Percentiles rank a stretch among this genome's conserved stretches.
phyloP scores from a whole-genome alignment of 2,329 filamentous ascomycete genomes.

The Claviceps sp. region DNA sequence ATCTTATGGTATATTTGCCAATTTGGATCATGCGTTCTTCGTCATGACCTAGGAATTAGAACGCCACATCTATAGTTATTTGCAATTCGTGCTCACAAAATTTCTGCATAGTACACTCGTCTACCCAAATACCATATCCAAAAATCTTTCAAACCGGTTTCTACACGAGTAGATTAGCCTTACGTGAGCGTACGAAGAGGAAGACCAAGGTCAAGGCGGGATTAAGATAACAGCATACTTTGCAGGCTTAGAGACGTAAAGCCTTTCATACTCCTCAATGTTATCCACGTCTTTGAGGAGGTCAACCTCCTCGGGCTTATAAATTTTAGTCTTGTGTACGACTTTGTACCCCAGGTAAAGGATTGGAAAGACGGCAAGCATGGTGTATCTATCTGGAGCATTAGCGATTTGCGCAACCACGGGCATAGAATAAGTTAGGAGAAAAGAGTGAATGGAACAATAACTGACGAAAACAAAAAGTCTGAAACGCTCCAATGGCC shows the following conservation, averaged over 20 bases:
- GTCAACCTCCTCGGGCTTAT: constrained; percentile 46
- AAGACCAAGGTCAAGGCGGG: too few relatives aligned
- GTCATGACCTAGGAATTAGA: neutral
- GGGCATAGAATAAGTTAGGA: neutral
- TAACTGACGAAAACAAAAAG: constrained; percentile 55
- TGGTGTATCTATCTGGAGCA: constrained; percentile 41
- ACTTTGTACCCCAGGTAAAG: constrained; percentile 63
- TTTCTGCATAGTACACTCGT: neutral
- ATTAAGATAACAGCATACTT: constrained; percentile 26
- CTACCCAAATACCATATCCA: constrained; percentile 11
- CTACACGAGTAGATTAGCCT: neutral
- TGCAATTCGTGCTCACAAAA: neutral
- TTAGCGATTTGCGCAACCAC: neutral
- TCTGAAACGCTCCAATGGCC: constrained; percentile 52
- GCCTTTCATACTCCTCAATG: constrained; percentile 54
- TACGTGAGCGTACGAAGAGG: too few relatives aligned
- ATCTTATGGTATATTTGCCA: too few relatives aligned
- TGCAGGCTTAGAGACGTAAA: constrained; percentile 40
- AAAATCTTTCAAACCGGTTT: constrained; percentile 10
- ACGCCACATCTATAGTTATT: neutral
- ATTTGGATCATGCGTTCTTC: too few relatives aligned
- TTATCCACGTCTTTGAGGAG: constrained; percentile 47
- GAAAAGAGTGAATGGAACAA: neutral
- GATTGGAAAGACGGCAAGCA: constrained; percentile 56
- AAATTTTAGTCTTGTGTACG: constrained; percentile 46